phyloP scores from a whole-genome alignment of 371 early-diverging fungal species.

The Mucor piriformis region DNA sequence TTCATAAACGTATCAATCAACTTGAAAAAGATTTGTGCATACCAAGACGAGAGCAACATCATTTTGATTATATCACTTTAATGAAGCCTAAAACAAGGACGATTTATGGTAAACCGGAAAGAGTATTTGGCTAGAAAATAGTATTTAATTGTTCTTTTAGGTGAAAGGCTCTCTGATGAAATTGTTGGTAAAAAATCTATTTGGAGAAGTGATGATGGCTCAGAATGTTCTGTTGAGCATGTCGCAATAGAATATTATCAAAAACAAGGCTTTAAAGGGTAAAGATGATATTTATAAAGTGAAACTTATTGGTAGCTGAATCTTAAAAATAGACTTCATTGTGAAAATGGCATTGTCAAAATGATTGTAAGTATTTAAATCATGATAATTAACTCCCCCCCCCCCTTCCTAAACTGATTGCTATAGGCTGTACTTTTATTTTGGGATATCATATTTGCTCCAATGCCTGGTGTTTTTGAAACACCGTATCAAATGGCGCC shows the following conservation, averaged over 20 bases:
- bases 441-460: conserved; percentile 75
- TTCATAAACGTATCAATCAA: conserved; percentile 47
- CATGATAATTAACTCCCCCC: background rate
- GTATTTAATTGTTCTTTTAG: conserved; percentile 10
- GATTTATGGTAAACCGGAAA: conserved; percentile 46
- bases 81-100: conserved; percentile 48
- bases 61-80: conserved; percentile 54
- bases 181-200: conserved; percentile 38
- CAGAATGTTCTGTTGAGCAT: conserved; percentile 61
- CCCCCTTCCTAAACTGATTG: background rate
- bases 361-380: conserved; percentile 37
- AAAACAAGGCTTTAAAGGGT: conserved; percentile 60
- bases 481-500: conserved; percentile 75
- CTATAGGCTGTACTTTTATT: conserved; percentile 62
- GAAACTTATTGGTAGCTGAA: background rate
- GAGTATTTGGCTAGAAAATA: too few relatives aligned
- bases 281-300: background rate
- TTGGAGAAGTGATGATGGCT: conserved; percentile 58
- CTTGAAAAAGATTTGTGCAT: conserved; percentile 56
- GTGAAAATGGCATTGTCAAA: conserved; percentile 66
- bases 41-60: conserved; percentile 58
- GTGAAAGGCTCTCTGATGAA: conserved; percentile 40
- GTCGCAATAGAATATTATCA: conserved; percentile 64
- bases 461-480: conserved; percentile 74
- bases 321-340: conserved; percentile 51